A percentile compares a stretch with the other conserved stretches of the same genome.
Evolutionary conservation across 2,329 filamentous ascomycete genomes (phyloP).

Genomic region (Davidsoniella eucalypti): DNA sequence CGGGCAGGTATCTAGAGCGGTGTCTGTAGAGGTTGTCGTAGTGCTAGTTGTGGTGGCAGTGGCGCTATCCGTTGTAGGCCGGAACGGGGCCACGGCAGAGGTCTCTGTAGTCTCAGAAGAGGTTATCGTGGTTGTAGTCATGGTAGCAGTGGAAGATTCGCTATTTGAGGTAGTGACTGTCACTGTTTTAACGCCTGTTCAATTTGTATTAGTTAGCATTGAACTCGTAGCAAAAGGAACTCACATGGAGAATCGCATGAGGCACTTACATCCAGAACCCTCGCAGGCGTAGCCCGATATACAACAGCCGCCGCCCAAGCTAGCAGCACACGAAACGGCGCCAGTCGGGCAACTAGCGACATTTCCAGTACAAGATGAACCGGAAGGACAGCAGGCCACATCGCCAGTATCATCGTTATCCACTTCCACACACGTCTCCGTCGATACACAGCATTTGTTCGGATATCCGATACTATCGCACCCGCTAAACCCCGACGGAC

Average conservation of each 20-base stretch:
- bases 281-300: constrained; percentile 54
- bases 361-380: constrained; percentile 43
- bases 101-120: constrained; percentile 26
- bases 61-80: constrained; percentile 18
- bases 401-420: constrained; percentile 45
- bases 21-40: constrained; percentile 23
- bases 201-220: background rate
- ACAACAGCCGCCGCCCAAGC: constrained; percentile 59
- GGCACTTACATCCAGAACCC: constrained; percentile 49
- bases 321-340: constrained; percentile 47
- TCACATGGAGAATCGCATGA: background rate
- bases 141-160: constrained; percentile 12
- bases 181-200: constrained; percentile 11
- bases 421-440: constrained; percentile 49
- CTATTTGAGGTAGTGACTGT: constrained; percentile 11
- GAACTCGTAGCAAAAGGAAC: background rate
- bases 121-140: constrained; percentile 24
- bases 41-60: constrained; percentile 23
- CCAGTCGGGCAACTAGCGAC: constrained; percentile 45
- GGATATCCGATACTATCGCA: constrained; percentile 49
- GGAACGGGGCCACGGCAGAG: constrained; percentile 14
- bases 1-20: constrained; percentile 41
- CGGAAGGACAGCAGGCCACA: constrained; percentile 59
- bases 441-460: constrained; percentile 56
- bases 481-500: constrained; percentile 47